Evolutionary conservation across 208 protist species (phyloP), one percentile per base, ranked within the genome.

Genomic region (Sergeia podlipaevii): DNA sequence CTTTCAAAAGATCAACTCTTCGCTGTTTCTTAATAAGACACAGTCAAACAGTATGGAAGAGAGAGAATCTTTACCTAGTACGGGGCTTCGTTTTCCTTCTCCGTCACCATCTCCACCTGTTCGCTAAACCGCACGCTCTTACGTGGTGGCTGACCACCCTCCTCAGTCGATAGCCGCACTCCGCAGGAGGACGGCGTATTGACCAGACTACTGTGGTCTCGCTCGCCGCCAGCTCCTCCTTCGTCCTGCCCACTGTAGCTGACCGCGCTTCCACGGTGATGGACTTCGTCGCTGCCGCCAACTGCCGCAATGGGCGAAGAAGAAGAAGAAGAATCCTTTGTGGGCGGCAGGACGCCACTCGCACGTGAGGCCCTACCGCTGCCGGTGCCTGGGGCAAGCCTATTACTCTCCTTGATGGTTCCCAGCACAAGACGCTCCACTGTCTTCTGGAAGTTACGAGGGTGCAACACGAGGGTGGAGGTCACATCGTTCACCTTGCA

Each of bases 401-500:
- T 37, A 23, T 23, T 38, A 15, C 15, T 43, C 27, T 39, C 47
- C 43, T 48, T 36, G 11, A 41, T 52, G 60, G 50, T 32, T 37
- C 34, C 21, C 8, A 34, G 23, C 2, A 65, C 30, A 3, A 58
- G 47, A 4, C 34, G 30, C 34, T 69, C 60, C 15, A 95, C 67
- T 6, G 63, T 54, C 0, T 62, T 60, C 46, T 74, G 73, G 43
- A 95, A 91, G 33, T 59, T 61, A 33, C 70, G 62, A n/a, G 98
- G 98, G 74, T 97, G 92, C 56, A 99, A 91, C 1, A 97, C 92
- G 11, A 99, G 82, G 18, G 81, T 97, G 51, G 98, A 89, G 13
- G 98, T 99, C 28, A 85, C 87, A 77, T 99, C 96, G 50, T 98
- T 73, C 26, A 97, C 98, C 75, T 99, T 99, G 80, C 99, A 99